A percentile compares a stretch with the other conserved stretches of the same genome.
Conservation (phyloP, 352 stramenopile species). For the Globisporangium cederbergense region DNA sequence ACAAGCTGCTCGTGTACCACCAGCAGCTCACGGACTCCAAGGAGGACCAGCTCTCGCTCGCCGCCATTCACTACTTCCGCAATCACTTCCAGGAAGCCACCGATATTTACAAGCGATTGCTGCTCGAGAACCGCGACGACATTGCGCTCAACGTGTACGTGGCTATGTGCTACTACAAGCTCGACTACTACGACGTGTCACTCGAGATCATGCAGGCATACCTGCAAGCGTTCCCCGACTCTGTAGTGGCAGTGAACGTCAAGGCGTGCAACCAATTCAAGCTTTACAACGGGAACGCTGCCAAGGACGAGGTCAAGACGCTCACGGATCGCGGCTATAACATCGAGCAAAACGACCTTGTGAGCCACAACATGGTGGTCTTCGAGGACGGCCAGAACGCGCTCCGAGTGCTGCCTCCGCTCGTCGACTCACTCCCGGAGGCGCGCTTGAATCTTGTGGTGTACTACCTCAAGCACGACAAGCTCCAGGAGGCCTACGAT, state of each 20-base stretch:
- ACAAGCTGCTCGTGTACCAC: slow-evolving; percentile 94
- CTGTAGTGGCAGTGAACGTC: slow-evolving; percentile 92
- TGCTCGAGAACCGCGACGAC: slow-evolving; percentile 95
- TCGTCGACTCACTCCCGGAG: slow-evolving; percentile 92
- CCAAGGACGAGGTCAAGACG: slow-evolving; percentile 93
- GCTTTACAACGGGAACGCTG: slow-evolving; percentile 95
- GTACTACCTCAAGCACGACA: slow-evolving; percentile 91
- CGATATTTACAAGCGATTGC: slow-evolving; percentile 95
- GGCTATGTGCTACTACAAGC: slow-evolving; percentile 99
- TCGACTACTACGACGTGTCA: slow-evolving; percentile 97
- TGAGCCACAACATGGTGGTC: slow-evolving; percentile 95
- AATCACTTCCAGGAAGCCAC: slow-evolving; percentile 94
- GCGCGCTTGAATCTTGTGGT: slow-evolving; percentile 95
- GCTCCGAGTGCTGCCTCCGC: slow-evolving; percentile 89
- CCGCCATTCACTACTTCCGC: slow-evolving; percentile 94
- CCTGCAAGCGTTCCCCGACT: slow-evolving; percentile 90
- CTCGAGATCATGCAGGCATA: slow-evolving; percentile 97
- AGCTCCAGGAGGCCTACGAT: slow-evolving; percentile 92
- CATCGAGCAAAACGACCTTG: slow-evolving; percentile 91
- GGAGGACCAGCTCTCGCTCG: slow-evolving; percentile 94
- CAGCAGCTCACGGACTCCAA: slow-evolving; percentile 91
- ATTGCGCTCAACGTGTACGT: slow-evolving; percentile 97
- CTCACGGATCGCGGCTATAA: slow-evolving; percentile 88
- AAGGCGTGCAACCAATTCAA: slow-evolving; percentile 98
- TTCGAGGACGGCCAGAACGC: slow-evolving; percentile 93